phyloP scores from a whole-genome alignment of 2,329 filamentous ascomycete species.

The Helotiales sp. region DNA sequence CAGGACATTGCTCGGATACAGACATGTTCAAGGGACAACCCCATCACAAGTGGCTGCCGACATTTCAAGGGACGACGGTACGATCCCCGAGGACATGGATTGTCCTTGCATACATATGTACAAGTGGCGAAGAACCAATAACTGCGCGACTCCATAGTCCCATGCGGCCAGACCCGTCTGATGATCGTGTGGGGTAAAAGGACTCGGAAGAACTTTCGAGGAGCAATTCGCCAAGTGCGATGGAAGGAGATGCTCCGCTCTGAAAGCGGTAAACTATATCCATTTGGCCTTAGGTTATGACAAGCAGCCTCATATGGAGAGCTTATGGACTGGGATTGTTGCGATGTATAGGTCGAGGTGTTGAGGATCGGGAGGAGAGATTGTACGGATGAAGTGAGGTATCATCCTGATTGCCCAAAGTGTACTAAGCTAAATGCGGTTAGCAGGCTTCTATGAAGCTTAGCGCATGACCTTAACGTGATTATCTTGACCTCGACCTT shows the following conservation, averaged over 20 bases:
- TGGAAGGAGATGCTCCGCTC: conserved; percentile 7
- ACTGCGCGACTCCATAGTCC: not conserved
- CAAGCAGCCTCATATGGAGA: no score
- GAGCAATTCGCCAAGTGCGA: not conserved
- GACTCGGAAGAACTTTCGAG: conserved; percentile 13
- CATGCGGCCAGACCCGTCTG: conserved; percentile 1
- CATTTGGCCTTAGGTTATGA: no score
- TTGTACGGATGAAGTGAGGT: not conserved
- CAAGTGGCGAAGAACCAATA: not conserved
- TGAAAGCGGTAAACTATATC: not conserved
- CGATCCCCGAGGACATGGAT: not conserved
- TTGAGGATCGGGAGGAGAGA: no score
- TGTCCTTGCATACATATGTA: not conserved
- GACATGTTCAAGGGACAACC: not conserved
- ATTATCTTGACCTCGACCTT: not conserved
- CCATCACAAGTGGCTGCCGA: not conserved
- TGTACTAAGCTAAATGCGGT: no score
- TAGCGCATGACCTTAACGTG: not conserved
- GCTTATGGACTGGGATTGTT: no score
- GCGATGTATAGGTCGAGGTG: no score
- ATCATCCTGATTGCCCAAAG: not conserved
- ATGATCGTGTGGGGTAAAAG: conserved; percentile 13
- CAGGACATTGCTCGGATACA: not conserved
- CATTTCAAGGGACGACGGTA: not conserved
- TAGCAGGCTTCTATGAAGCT: not conserved